A percentile compares a stretch with the other conserved stretches of the same genome.
Conservation (phyloP, 2,329 filamentous ascomycete species). For the Monilinia vaccinii-corymbosi region DNA sequence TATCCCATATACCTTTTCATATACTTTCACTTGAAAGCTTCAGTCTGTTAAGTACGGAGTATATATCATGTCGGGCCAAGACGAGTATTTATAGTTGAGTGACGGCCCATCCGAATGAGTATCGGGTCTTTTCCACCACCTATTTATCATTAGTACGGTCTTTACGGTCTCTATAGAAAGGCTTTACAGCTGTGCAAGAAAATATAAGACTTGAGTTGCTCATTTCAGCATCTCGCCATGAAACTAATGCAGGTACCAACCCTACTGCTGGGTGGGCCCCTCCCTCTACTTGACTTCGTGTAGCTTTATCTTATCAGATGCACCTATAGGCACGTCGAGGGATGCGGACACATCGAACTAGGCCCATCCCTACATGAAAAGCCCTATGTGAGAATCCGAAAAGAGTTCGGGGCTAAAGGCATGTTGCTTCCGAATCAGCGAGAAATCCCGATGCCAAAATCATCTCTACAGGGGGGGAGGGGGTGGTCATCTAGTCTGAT, state of each 20-base stretch:
- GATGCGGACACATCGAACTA: too few relatives aligned
- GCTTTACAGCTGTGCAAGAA: background rate
- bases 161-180: background rate
- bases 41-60: background rate
- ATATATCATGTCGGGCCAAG: background rate
- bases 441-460: too few relatives aligned
- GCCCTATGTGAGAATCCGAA: too few relatives aligned
- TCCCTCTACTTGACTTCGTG: background rate
- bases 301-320: background rate
- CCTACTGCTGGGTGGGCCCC: background rate
- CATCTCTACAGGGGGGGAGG: too few relatives aligned
- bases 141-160: too few relatives aligned
- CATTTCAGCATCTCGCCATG: too few relatives aligned
- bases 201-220: background rate
- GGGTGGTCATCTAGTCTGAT: too few relatives aligned
- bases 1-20: background rate
- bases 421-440: too few relatives aligned
- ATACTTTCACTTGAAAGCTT: background rate
- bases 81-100: background rate
- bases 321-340: background rate
- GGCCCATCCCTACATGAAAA: too few relatives aligned
- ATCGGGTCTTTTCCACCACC: background rate
- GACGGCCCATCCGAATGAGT: background rate
- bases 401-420: too few relatives aligned
- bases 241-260: background rate